Evolutionary conservation across 176 grass and related monocot species (phyloP), one percentile per base, ranked within the genome.

Genomic region (Aegilops umbellulata): DNA sequence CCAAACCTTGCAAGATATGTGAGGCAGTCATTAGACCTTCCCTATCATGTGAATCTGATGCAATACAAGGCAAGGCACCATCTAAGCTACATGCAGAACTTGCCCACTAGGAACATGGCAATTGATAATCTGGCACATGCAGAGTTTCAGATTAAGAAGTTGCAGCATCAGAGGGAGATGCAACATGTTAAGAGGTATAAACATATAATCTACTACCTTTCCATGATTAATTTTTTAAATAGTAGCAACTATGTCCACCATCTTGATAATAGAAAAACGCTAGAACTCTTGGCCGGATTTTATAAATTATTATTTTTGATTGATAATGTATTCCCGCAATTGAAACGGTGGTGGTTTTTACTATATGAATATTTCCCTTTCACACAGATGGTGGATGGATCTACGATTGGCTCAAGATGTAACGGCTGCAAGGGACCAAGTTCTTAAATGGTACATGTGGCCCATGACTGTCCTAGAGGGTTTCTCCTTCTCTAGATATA

Each of bases 371-470:
- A 19, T 0, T 49, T 29, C 7, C 1, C 8, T 27, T 17, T 19
- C 1, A 29, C 42, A 49, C 24, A 75, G 71, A 47, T 75, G 71
- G 71, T 75, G 71, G 71, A 49, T 19, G 24, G 7, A 49, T 27
- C 44, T 75, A 2, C 42, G 71, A 75, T 49, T 75, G 71, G 41
- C 71, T 75, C 23, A 75, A 49, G 42, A 75, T 19, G 10, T 75
- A 49, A 41, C 71, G 0, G 41, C 24, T 49, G 71, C 71, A 75
- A 75, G 71, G 71, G 15, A 75, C 24, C 71, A 75, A 17, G 14
- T 75, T 49, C 5, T 42, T 10, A 97, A 94, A 83, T 97, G 88
- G 90, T 97, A 90, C 80, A 82, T 90, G 76, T 92, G 90, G 90
- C 6, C 80, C 0, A 77, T 92, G 88, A 74, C 83, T 17, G 0